A percentile compares a stretch with the other conserved stretches of the same genome.
Conservation (phyloP, 139 green algal species). For the Coelastrella sp. region DNA sequence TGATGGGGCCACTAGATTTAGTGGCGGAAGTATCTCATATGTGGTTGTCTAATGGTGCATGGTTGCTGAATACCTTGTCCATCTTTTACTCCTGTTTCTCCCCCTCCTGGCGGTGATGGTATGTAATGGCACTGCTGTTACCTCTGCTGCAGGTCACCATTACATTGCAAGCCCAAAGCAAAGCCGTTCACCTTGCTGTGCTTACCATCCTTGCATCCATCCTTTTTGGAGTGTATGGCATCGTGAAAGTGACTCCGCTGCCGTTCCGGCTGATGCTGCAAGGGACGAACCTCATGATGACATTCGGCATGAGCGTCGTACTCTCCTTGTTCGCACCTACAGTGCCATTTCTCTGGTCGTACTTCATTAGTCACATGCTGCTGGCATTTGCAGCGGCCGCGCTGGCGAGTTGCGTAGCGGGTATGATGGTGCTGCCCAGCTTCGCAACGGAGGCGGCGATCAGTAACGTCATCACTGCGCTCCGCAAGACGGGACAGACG, state of each 20-base stretch:
- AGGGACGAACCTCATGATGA: conserved; percentile 35
- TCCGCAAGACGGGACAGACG: conserved; percentile 15
- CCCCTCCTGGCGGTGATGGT: too few species aligned
- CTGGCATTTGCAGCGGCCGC: conserved; percentile 1
- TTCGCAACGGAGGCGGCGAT: conserved; percentile 30
- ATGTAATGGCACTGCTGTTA: background rate
- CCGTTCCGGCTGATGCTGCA: conserved; percentile 20
- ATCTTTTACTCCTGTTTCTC: too few species aligned
- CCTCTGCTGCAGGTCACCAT: conserved; percentile 7
- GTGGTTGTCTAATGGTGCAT: too few species aligned
- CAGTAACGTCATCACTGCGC: background rate
- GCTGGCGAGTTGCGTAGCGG: background rate
- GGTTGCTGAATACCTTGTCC: too few species aligned
- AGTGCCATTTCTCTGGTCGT: background rate
- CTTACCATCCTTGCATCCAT: background rate
- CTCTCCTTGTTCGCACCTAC: conserved; percentile 18
- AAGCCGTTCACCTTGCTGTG: background rate
- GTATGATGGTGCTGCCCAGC: conserved; percentile 30
- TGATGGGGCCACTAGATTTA: too few species aligned
- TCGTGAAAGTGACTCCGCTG: background rate
- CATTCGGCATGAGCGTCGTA: conserved; percentile 37
- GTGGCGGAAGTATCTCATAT: too few species aligned
- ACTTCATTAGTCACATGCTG: conserved; percentile 27
- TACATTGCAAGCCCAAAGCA: background rate
- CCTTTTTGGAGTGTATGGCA: background rate